Percentiles rank a stretch among this genome's conserved stretches.
Conservation (phyloP, 345 rosid genomes). For the Eucalyptus regnans region DNA sequence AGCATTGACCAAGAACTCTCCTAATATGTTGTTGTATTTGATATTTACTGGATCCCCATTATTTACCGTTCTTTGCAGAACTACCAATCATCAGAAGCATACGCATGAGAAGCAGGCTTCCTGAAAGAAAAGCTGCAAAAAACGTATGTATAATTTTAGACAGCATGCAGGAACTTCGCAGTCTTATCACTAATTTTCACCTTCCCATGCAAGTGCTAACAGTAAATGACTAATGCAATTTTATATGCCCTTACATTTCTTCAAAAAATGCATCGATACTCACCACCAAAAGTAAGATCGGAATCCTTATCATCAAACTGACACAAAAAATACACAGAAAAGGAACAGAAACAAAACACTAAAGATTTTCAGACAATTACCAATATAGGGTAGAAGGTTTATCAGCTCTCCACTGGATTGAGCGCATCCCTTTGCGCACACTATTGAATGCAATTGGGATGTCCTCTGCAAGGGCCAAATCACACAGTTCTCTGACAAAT, state of each 20-base stretch:
- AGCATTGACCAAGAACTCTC: background rate
- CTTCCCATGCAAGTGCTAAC: background rate
- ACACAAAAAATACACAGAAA: background rate
- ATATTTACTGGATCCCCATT: background rate
- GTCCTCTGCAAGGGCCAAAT: conserved; percentile 90
- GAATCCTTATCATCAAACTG: background rate
- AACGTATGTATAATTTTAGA: background rate
- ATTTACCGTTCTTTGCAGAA: background rate
- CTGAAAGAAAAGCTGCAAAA: background rate
- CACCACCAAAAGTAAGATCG: background rate
- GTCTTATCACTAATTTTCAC: background rate
- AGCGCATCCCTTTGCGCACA: conserved; percentile 89
- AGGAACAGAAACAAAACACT: background rate
- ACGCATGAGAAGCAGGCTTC: background rate
- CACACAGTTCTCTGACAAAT: conserved; percentile 73
- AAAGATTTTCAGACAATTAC: conserved; percentile 16
- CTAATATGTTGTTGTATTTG: background rate
- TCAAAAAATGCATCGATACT: background rate
- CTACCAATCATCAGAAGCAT: background rate
- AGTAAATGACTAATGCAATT: background rate
- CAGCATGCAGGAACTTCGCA: background rate
- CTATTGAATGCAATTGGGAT: conserved; percentile 86
- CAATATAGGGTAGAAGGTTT: conserved; percentile 86
- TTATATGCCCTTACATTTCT: background rate
- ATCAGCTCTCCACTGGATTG: conserved; percentile 94